Base-by-base conservation (phyloP, 208 protist species). In the Trypanosoma caninum region DNA sequence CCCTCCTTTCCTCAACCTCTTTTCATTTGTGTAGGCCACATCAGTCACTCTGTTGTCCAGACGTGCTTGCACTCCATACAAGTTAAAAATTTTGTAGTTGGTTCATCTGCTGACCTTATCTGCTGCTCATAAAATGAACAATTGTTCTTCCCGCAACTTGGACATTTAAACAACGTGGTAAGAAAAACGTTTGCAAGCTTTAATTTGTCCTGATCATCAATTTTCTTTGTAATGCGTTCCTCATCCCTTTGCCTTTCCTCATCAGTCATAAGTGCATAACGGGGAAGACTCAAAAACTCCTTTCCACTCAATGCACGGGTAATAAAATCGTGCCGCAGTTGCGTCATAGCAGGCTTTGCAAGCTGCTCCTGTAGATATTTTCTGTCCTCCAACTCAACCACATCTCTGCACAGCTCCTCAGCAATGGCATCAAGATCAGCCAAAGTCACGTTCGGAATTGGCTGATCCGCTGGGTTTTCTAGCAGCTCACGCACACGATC, bases 101-200 rank as follows among this genome's bases (percentile, higher is more conserved):
- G 97, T 81, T 99, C 98, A 93, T 99, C 97, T 10, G 95, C 97
- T 18, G 85, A 92, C 37, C 98, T 83, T 6, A 87, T 98, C 74
- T 99, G 98, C 76, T 97, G 69, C 72, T 99, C 92, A 56, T 84
- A 90, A 71, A 85, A 99, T 56, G 74, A 91, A 48, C 93, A 97
- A 3, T 78, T 22, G 14, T 69, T 65, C 53, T 95, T 73, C 9
- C 69, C 72, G 70, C 97, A 99, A 37, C 69, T 76, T 18, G 74
- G 66, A 68, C 92, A 97, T 52, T 72, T 72, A 63, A 94, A 96
- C 31, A 94, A 62, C 5, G 60, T 53, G 3, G 85, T 88, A 20
- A 77, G 28, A 64, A 78, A 76, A 10, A 86, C 20, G 16, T 68
- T 72, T 18, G 79, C 80, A 10, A 70, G 55, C 23, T 78, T 58